Conservation (phyloP, 108 stramenopile genomes). For the Seminavis robusta region DNA sequence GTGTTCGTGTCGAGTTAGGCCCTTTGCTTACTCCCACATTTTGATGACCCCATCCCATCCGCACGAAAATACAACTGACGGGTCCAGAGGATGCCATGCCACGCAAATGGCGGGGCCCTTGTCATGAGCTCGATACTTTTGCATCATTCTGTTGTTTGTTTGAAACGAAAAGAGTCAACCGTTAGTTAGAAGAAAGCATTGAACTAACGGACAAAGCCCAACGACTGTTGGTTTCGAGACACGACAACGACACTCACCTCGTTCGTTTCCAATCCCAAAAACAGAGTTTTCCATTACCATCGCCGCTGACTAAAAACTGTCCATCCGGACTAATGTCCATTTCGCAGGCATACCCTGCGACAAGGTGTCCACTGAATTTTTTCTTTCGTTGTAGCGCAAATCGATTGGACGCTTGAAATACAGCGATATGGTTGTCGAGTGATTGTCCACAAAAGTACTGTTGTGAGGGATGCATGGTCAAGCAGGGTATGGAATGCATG, state of each 20-base stretch:
- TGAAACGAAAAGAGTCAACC: not conserved
- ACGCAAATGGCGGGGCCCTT: conserved; percentile 90
- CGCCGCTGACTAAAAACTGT: conserved; percentile 92
- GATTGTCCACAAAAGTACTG: conserved; percentile 85
- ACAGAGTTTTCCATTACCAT: conserved; percentile 91
- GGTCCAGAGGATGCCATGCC: conserved; percentile 96
- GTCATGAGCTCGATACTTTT: conserved; percentile 91
- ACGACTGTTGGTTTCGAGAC: conserved; percentile 1
- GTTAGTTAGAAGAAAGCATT: conserved; percentile 6
- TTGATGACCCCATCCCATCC: conserved; percentile 99
- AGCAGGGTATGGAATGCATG: conserved; percentile 97
- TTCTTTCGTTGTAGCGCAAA: conserved; percentile 90
- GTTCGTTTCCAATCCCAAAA: conserved; percentile 96
- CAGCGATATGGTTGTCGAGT: conserved; percentile 93
- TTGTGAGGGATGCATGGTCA: conserved; percentile 84
- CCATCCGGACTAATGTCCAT: conserved; percentile 93
- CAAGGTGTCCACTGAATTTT: conserved; percentile 93
- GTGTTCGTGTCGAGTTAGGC: too few species aligned
- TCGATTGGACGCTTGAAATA: conserved; percentile 83
- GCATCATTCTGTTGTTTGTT: conserved; percentile 34
- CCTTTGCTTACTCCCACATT: conserved; percentile 87
- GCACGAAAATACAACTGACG: conserved; percentile 90
- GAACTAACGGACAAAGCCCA: not conserved
- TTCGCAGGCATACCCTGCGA: conserved; percentile 95
- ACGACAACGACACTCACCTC: conserved; percentile 9